Conservation (phyloP, 2,329 filamentous ascomycete species). For the Tricladium varicosporioides region DNA sequence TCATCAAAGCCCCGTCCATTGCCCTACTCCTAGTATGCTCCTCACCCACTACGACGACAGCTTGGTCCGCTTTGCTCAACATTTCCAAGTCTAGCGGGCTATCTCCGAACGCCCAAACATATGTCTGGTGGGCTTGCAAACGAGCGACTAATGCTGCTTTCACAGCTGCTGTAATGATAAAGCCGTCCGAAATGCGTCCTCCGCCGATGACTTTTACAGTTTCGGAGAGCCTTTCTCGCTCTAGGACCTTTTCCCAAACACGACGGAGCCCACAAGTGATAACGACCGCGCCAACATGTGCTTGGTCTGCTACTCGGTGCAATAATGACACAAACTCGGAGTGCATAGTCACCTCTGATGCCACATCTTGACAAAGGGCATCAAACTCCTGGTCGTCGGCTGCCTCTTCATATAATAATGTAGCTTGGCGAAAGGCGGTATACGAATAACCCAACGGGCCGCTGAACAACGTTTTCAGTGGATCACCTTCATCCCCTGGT, state of each 20-base stretch:
- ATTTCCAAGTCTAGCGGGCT: constrained; percentile 57
- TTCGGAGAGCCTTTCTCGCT: constrained; percentile 39
- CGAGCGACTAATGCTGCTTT: constrained; percentile 48
- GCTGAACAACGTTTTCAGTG: constrained; percentile 47
- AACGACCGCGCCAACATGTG: constrained; percentile 46
- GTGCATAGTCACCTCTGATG: constrained; percentile 41
- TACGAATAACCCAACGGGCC: constrained; percentile 49
- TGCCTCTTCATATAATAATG: constrained; percentile 50
- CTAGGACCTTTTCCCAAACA: constrained; percentile 56
- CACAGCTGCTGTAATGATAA: constrained; percentile 48
- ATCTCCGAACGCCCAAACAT: constrained; percentile 59
- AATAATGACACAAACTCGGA: constrained; percentile 49
- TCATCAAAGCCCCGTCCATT: constrained; percentile 48
- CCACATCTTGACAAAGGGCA: constrained; percentile 43
- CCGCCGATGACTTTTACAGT: constrained; percentile 52
- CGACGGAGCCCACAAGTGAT: constrained; percentile 52
- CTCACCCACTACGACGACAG: constrained; percentile 54
- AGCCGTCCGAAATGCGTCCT: constrained; percentile 44
- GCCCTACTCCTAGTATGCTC: constrained; percentile 44
- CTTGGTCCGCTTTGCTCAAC: constrained; percentile 50
- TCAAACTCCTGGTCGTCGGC: constrained; percentile 41
- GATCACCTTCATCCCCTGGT: constrained; percentile 15
- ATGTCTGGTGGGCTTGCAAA: constrained; percentile 37
- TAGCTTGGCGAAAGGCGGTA: constrained; percentile 52
- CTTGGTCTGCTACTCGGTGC: constrained; percentile 25